Base-by-base conservation (phyloP, 2,329 filamentous ascomycete species). In the Didymella lethalis region DNA sequence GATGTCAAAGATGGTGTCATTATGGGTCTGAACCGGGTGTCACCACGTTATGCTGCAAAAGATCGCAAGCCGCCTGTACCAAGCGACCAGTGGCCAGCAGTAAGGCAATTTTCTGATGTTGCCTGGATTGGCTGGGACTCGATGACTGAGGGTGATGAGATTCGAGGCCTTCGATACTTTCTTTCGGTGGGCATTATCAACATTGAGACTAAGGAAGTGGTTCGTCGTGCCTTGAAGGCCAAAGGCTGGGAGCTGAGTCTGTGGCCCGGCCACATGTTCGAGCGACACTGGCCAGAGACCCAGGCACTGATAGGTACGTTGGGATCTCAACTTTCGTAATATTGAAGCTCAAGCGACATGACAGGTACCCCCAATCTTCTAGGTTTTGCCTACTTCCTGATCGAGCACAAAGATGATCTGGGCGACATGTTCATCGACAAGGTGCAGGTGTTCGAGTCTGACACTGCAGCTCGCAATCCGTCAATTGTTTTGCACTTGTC, bases 61-160 rank as follows among this genome's bases (percentile, higher is more conserved):
- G 59, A 65, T 0, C 60, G 60, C 29, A 45, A 20, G 2, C 66
- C 64, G 4, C 56, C 54, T 0, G 59, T 68, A 1, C 36, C 51
- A 12, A 55, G 23, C 3, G 56, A 64, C 2, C 28, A 61, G 7
- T 28, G 65, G 25, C 65, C 66, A 5, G 53, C 40, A 2, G 48
- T 68, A 2, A 61, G 55, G 18, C 53, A 64, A 25, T 68, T 68
- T 29, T 69, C 66, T 2, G 66, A 68, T 16, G 54, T 69, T 16
- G 62, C 60, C 0, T 70, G 62, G 59, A 56, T 66, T 2, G 55
- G 32, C 6, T 68, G 64, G 64, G 45, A 62, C 14, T 29, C 32
- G 23, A 25, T 64, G 28, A 32, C 52, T 25, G 18, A 54, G 3
- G 50, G 54, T 3, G n/a, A 28, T 5, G 48, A 60, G 10, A 16